Base-by-base conservation (phyloP, 176 grass and related monocot genomes). In the Triticum timopheevii region DNA sequence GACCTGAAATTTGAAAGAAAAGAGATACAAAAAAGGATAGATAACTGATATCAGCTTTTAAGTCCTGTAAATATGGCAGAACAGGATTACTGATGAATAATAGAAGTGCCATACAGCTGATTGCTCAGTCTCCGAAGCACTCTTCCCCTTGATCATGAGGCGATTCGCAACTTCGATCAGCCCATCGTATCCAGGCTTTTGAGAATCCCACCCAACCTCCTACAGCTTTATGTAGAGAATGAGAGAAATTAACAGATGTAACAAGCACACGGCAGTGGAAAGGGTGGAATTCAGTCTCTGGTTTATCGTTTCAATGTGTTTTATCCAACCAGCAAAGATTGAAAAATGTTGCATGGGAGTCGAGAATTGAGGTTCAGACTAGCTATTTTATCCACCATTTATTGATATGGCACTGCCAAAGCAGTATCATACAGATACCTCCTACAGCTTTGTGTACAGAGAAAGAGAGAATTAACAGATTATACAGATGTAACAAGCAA, bases 131-230 rank as follows among this genome's bases (percentile, higher is more conserved):
- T 98, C 93, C 49, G 40, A 78, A 24, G 89, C 89, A 77, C 84
- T 92, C 88, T 93, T 98, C 40, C 90, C 93, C 90, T 94, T 98
- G 74, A 61, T 2, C 88, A 95, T 94, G 61, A 98, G 91, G 7
- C 61, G 88, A 78, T 98, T 92, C 22, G 71, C 96, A 82, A 98
- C 91, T 79, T 95, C 93, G 35, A 98, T 95, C 22, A 98, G 67
- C 19, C 93, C 96, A 66, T 10, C 84, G 42, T 95, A 98, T 27
- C 96, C 88, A 75, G 84, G 78, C 38, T 91, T 98, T 64, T 92
- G 81, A 33, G 96, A 98, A 89, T 98, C 96, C 93, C 93, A 94
- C 81, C 90, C 91, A 86, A 95, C 86, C 90, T 92, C 96, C 96
- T 95, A 98, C 90, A 98, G 82, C 93, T 91, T 92, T 87, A 8